Evolutionary conservation across 1,139 yeast genomes (phyloP), one percentile per base, ranked within the genome.

Genomic region (Magnusiomyces paraingens): DNA sequence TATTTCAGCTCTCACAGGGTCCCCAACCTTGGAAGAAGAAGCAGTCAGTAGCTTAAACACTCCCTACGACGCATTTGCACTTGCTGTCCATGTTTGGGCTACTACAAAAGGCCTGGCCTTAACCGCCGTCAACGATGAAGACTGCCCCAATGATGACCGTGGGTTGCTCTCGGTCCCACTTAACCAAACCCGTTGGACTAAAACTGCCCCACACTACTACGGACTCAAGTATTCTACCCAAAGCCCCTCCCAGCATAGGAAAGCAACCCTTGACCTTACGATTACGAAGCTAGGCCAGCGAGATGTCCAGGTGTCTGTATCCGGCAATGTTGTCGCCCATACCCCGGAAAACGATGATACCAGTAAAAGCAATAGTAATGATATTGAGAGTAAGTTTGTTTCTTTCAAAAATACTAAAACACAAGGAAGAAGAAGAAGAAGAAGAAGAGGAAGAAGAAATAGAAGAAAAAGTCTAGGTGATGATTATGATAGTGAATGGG

Each of bases 51-150:
- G 42, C 35, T 22, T 47, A 14, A 32, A 47, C 14, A 5, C 40
- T 17, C 21, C 43, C 21, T 38, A 47, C 35, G 50, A 47, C n/a
- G 50, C 50, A 5, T 38, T 47, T 38, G 50, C 50, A 5, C 35
- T 47, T 11, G 50, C 50, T 14, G 50, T 26, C 32, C 50, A 47
- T 36, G 50, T 21, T 2, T 46, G 49, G 49, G 49, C 49, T 22
- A 32, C 36, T 15, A 26, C 32, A 29, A 26, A 46, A 14, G 22
- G 20, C 12, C 26, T 46, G 15, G 10, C 15, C n/a, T n/a, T 46
- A 15, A 36, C 35, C 10, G 40, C 49, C 20, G 40, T 46, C 17
- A 46, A 46, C 36, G 49, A 46, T 15, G 29, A 14, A 14, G 38
- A 17, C 14, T 44, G 38, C 18, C 38, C 44, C 46, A 10, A 20